phyloP scores from a whole-genome alignment of 345 rosid species.

The Carallia brachiata region DNA sequence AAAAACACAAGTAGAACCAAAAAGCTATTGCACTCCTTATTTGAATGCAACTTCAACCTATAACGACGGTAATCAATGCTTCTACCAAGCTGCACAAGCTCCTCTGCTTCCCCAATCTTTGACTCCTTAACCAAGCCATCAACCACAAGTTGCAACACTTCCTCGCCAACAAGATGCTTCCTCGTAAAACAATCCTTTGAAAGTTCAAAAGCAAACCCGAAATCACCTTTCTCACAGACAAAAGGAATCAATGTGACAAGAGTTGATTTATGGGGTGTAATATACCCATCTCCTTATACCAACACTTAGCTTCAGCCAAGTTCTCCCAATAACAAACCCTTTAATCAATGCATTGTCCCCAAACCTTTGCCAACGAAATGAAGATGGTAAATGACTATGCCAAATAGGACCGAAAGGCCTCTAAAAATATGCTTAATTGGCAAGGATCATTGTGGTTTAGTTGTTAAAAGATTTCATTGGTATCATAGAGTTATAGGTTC shows the following conservation, averaged over 20 bases:
- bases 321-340: conserved; percentile 45
- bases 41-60: conserved; percentile 34
- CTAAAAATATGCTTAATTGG: too few species aligned
- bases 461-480: too few species aligned
- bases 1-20: not conserved
- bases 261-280: conserved; percentile 31
- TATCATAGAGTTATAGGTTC: too few species aligned
- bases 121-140: conserved; percentile 46
- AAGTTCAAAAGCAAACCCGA: conserved; percentile 47
- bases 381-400: too few species aligned
- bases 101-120: conserved; percentile 50
- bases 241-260: conserved; percentile 42
- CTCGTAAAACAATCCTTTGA: conserved; percentile 36
- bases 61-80: conserved; percentile 32
- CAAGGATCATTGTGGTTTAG: too few species aligned
- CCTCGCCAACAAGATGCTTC: conserved; percentile 28
- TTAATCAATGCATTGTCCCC: conserved; percentile 42
- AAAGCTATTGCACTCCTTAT: not conserved
- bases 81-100: conserved; percentile 53
- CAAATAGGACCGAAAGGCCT: too few species aligned
- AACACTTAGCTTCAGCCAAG: conserved; percentile 48
- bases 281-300: conserved; percentile 48
- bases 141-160: conserved; percentile 49
- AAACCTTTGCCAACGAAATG: too few species aligned
- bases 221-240: conserved; percentile 52